Percentiles rank a stretch among this genome's conserved stretches.
Evolutionary conservation across 2,329 filamentous ascomycete species (phyloP).

Genomic region (Lithohypha guttulata): DNA sequence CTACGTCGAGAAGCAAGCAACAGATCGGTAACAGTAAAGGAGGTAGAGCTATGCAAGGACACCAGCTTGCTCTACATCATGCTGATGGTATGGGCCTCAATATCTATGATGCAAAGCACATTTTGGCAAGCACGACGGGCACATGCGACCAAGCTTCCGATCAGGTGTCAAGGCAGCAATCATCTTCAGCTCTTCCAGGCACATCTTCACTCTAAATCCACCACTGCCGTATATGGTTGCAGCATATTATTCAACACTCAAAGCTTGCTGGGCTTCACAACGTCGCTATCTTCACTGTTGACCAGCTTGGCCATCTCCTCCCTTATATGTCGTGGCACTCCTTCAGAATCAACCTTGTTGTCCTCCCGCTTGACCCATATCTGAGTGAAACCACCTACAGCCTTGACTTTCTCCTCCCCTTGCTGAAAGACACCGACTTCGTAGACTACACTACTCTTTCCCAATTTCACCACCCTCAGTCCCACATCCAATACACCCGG

Average conservation of each 20-base stretch:
- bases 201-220: too few relatives aligned
- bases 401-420: conserved; percentile 61
- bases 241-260: neutral
- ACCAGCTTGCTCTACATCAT: too few relatives aligned
- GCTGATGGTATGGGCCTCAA: neutral
- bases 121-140: too few relatives aligned
- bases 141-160: too few relatives aligned
- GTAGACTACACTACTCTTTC: conserved; percentile 78
- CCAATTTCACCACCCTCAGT: conserved; percentile 71
- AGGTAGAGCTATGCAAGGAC: too few relatives aligned
- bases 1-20: too few relatives aligned
- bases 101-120: neutral
- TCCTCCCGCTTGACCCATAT: conserved; percentile 60
- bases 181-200: too few relatives aligned
- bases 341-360: neutral
- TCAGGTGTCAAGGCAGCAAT: too few relatives aligned
- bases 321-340: conserved; percentile 4
- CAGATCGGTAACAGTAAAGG: too few relatives aligned
- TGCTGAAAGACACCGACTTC: conserved; percentile 78
- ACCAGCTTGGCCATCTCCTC: conserved; percentile 3
- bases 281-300: conserved; percentile 7
- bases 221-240: too few relatives aligned
- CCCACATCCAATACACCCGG: conserved; percentile 73
- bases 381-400: conserved; percentile 77
- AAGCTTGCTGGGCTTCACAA: conserved; percentile 3